Evolutionary conservation across 805 yeast species (phyloP).

Genomic region (Wickerhamiella parazyma): DNA sequence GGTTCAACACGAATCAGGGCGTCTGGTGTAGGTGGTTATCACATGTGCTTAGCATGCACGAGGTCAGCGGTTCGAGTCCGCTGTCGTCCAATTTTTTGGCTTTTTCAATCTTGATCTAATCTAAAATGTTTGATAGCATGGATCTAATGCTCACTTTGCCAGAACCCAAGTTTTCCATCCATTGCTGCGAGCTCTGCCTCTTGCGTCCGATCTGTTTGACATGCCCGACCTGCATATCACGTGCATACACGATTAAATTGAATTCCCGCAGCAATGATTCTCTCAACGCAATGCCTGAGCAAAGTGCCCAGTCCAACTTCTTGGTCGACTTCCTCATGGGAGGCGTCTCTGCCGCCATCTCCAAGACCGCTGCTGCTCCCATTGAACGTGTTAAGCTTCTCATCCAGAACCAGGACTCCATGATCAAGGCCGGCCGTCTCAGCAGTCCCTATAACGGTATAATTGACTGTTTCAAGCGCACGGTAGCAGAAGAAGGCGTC

Average conservation of each 20-base stretch:
- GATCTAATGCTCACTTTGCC: no score
- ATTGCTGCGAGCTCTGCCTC: no score
- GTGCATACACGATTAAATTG: background rate
- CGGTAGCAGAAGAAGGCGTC: conserved; percentile 80
- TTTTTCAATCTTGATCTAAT: no score
- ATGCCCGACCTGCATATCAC: no score
- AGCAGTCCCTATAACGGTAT: conserved; percentile 75
- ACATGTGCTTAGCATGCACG: no score
- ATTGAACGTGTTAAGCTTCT: conserved; percentile 86
- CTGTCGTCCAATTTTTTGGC: no score
- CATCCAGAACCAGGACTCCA: conserved; percentile 92
- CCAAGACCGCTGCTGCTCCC: conserved; percentile 92
- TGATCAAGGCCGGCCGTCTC: conserved; percentile 90
- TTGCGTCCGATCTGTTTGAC: no score
- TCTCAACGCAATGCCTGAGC: conserved; percentile 3
- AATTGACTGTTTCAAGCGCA: conserved; percentile 77
- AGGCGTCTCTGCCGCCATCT: conserved; percentile 95
- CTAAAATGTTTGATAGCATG: no score
- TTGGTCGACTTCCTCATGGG: conserved; percentile 73
- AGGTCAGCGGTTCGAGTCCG: no score
- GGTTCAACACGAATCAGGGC: no score
- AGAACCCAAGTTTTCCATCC: no score
- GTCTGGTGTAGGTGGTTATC: no score
- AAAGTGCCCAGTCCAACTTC: conserved; percentile 18
- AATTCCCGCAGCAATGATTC: background rate